These are phyloP conservation scores for Pichia nanzhaoensis DNA, from an alignment of 805 yeast genomes.

Conservation along the genomic window DNA sequence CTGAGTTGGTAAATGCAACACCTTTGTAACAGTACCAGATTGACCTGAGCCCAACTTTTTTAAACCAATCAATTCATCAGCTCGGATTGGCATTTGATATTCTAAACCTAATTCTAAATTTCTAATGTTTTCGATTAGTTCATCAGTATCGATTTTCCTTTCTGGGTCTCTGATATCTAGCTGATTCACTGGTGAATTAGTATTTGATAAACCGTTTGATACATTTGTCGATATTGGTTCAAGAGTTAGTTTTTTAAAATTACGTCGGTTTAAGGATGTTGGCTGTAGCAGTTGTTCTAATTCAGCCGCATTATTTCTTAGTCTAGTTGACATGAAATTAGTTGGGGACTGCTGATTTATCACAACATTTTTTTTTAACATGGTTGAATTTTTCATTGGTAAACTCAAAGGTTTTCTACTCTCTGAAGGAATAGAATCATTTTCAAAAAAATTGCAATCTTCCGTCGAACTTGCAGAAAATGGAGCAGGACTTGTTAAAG, in stretches of 20 bases:
- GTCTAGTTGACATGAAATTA: slow-evolving; percentile 12
- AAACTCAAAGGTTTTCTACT: not conserved
- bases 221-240: slow-evolving; percentile 8
- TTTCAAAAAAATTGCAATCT: slow-evolving; percentile 1
- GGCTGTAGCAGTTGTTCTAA: slow-evolving; percentile 14
- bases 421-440: not conserved
- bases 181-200: slow-evolving; percentile 4
- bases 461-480: slow-evolving; percentile 11
- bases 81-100: slow-evolving; percentile 44
- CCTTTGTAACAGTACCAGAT: slow-evolving; percentile 88
- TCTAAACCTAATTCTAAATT: slow-evolving; percentile 49
- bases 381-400: not conserved
- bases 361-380: slow-evolving; percentile 3
- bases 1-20: slow-evolving; percentile 82
- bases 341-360: slow-evolving; percentile 9
- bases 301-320: not conserved
- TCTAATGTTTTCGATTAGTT: slow-evolving; percentile 38
- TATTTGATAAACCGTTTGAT: not conserved
- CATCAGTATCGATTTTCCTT: slow-evolving; percentile 27
- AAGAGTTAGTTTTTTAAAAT: slow-evolving; percentile 51
- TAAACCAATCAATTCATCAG: slow-evolving; percentile 65
- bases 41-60: slow-evolving; percentile 87
- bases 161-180: slow-evolving; percentile 25
- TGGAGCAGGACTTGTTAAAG: slow-evolving; percentile 6
- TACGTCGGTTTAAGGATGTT: slow-evolving; percentile 48